A percentile compares a stretch with the other conserved stretches of the same genome.
phyloP scores from a whole-genome alignment of 768 basidiomycete genomes.

The Baorangia bicolor region DNA sequence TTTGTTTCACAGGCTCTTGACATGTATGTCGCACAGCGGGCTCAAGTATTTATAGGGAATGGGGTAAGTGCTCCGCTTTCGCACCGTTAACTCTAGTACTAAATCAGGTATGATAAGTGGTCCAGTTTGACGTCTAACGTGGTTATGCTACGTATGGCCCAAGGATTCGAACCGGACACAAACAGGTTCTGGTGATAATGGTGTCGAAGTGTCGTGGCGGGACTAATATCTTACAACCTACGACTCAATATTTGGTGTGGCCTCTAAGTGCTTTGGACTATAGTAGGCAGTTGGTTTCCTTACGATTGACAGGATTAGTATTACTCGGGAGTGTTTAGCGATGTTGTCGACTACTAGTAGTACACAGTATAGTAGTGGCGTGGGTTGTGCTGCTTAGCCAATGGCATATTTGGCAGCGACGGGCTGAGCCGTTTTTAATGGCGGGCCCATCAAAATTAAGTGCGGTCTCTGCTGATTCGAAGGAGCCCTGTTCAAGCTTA shows the following conservation, averaged over 20 bases:
- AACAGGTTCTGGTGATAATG: slow-evolving; percentile 37
- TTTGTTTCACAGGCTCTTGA: slow-evolving; percentile 47
- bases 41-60: slow-evolving; percentile 53
- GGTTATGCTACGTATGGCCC: slow-evolving; percentile 38
- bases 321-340: too few species aligned
- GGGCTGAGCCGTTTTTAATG: too few species aligned
- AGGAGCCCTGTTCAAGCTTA: too few species aligned
- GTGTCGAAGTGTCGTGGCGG: not conserved
- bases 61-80: slow-evolving; percentile 38
- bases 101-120: slow-evolving; percentile 29
- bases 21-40: slow-evolving; percentile 48
- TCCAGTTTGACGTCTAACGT: slow-evolving; percentile 44
- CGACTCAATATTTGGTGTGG: not conserved
- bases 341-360: too few species aligned
- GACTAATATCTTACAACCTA: not conserved
- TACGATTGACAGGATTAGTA: not conserved
- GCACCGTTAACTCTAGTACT: not conserved
- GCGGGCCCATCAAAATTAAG: too few species aligned
- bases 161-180: slow-evolving; percentile 26
- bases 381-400: too few species aligned
- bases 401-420: too few species aligned
- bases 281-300: not conserved
- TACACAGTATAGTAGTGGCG: too few species aligned
- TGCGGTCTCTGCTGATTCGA: too few species aligned
- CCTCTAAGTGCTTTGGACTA: not conserved